Evolutionary conservation across 176 grass and related monocot species (phyloP).

Genomic region (Hordeum marinum): DNA sequence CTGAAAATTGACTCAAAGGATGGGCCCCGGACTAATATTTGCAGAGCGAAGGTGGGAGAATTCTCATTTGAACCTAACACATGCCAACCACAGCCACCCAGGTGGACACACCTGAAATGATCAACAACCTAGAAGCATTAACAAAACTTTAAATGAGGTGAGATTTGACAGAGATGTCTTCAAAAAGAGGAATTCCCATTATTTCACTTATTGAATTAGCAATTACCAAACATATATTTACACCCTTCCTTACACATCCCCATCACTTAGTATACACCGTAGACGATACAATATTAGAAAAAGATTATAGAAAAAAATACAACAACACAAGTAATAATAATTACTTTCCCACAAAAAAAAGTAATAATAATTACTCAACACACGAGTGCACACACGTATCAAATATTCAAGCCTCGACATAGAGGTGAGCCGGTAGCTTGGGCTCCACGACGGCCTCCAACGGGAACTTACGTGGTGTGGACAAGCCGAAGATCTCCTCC

Average conservation of each 20-base stretch:
- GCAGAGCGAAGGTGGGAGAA: neutral
- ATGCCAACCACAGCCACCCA: neutral
- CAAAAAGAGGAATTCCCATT: neutral
- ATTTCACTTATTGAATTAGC: neutral
- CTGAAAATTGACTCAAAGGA: neutral
- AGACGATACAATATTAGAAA: neutral
- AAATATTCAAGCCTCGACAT: neutral
- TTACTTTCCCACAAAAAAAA: too few relatives aligned
- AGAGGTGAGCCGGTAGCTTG: conserved; percentile 43
- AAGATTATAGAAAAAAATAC: neutral
- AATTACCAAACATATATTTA: neutral
- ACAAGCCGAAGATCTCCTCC: conserved; percentile 62
- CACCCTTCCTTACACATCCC: neutral
- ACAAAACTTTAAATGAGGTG: neutral
- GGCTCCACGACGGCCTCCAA: conserved; percentile 32
- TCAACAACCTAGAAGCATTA: neutral
- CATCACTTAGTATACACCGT: too few relatives aligned
- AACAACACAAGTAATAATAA: neutral
- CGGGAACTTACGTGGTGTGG: conserved; percentile 41
- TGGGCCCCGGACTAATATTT: too few relatives aligned
- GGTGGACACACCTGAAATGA: neutral
- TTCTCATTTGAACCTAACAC: neutral
- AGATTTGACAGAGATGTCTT: neutral
- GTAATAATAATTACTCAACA: neutral
- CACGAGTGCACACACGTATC: neutral